These are phyloP conservation scores for Claviceps humidiphila DNA, from an alignment of 2,329 filamentous ascomycete species.

Conservation along the genomic window DNA sequence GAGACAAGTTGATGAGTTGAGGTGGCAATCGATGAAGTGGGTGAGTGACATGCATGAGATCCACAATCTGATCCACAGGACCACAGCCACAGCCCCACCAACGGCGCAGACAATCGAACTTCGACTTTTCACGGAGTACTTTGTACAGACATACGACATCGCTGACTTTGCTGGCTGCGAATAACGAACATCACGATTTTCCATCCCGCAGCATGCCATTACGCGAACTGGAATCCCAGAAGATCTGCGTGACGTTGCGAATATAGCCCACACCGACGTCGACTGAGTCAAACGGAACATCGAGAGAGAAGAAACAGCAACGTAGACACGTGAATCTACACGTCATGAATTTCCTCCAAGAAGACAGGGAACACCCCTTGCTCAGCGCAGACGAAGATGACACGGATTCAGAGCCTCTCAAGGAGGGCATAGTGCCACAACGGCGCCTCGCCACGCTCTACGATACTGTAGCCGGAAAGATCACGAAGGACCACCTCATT, in stretches of 20 bases:
- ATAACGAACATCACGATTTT: neutral
- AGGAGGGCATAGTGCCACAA: conserved; percentile 5
- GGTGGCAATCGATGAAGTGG: neutral
- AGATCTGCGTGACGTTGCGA: neutral
- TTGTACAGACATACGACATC: neutral
- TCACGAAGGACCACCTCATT: conserved; percentile 13
- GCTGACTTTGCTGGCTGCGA: neutral
- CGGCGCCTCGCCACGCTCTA: conserved; percentile 44
- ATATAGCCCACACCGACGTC: neutral
- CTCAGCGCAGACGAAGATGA: conserved; percentile 4
- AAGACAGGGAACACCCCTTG: conserved; percentile 1
- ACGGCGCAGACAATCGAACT: too few relatives aligned
- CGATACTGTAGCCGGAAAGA: conserved; percentile 50
- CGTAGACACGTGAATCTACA: neutral
- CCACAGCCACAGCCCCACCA: too few relatives aligned
- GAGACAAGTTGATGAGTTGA: neutral
- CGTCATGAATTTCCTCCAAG: neutral
- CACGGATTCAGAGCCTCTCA: conserved; percentile 3
- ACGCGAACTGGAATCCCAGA: neutral
- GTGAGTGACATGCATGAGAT: neutral
- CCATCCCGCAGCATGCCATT: neutral
- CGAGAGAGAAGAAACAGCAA: neutral
- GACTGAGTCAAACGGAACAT: neutral
- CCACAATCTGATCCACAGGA: neutral
- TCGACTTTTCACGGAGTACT: neutral